Evolutionary conservation across 768 basidiomycete species (phyloP).

Genomic region (Amyloporia xantha): DNA sequence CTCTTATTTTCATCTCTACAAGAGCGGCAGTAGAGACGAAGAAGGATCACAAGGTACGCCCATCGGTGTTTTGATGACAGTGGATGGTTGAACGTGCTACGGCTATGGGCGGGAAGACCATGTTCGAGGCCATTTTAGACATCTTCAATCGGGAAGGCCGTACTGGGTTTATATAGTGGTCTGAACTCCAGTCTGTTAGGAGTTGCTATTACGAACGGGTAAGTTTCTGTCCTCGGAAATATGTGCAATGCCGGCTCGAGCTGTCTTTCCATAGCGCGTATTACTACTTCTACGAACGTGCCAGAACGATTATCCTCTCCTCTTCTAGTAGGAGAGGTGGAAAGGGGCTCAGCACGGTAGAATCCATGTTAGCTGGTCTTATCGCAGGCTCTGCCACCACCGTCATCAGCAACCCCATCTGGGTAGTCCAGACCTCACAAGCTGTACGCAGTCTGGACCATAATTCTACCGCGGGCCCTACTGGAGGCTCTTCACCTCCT

Average conservation of each 20-base stretch:
- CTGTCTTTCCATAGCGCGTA: slow-evolving; percentile 54
- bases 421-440: slow-evolving; percentile 94
- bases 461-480: slow-evolving; percentile 1
- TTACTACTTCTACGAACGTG: slow-evolving; percentile 86
- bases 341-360: slow-evolving; percentile 74
- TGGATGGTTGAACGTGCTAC: slow-evolving; percentile 3
- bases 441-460: slow-evolving; percentile 53
- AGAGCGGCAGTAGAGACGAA: slow-evolving; percentile 88
- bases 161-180: slow-evolving; percentile 82
- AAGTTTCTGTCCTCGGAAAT: slow-evolving; percentile 15
- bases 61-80: background rate
- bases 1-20: slow-evolving; percentile 87
- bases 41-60: slow-evolving; percentile 62
- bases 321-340: slow-evolving; percentile 45
- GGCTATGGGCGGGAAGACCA: slow-evolving; percentile 37
- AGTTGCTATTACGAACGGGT: slow-evolving; percentile 92
- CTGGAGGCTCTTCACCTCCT: slow-evolving; percentile 22
- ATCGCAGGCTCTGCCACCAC: slow-evolving; percentile 90
- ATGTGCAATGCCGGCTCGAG: background rate
- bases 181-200: slow-evolving; percentile 80
- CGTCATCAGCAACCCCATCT: slow-evolving; percentile 87
- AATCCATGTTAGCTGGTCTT: slow-evolving; percentile 83
- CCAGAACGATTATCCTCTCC: slow-evolving; percentile 46
- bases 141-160: slow-evolving; percentile 78
- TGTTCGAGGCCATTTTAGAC: slow-evolving; percentile 61